These are phyloP conservation scores for Madurella mycetomatis DNA, from an alignment of 2,329 filamentous ascomycete species.

Conservation along the genomic window DNA sequence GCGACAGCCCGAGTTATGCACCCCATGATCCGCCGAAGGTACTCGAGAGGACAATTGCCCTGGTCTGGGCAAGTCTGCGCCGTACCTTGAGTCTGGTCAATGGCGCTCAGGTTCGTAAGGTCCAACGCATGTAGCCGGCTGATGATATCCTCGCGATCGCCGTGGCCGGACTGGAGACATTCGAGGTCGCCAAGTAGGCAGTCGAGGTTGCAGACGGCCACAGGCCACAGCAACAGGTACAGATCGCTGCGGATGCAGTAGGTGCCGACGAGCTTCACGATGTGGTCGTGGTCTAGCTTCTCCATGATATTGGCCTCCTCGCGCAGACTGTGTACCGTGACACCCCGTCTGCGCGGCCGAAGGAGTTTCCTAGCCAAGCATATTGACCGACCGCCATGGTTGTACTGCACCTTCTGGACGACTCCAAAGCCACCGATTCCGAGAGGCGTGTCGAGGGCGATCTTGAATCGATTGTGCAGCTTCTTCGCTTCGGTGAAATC, in stretches of 20 bases:
- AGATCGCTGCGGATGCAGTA: slow-evolving; percentile 40
- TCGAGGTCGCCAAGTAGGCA: slow-evolving; percentile 42
- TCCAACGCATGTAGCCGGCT: slow-evolving; percentile 37
- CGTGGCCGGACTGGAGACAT: slow-evolving; percentile 34
- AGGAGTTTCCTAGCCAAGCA: slow-evolving; percentile 44
- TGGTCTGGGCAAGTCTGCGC: slow-evolving; percentile 17
- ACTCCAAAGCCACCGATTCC: slow-evolving; percentile 41
- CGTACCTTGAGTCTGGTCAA: slow-evolving; percentile 25
- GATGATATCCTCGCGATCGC: slow-evolving; percentile 39
- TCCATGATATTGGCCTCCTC: slow-evolving; percentile 46
- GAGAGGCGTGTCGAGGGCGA: slow-evolving; percentile 31
- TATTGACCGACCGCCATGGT: slow-evolving; percentile 34
- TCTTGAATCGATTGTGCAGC: slow-evolving; percentile 28
- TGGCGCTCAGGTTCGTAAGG: slow-evolving; percentile 34
- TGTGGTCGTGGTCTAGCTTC: slow-evolving; percentile 43
- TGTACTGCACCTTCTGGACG: slow-evolving; percentile 40
- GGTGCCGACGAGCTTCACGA: slow-evolving; percentile 44
- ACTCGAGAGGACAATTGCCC: slow-evolving; percentile 36
- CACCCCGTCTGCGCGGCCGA: slow-evolving; percentile 30
- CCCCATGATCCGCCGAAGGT: slow-evolving; percentile 40
- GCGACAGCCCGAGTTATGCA: slow-evolving; percentile 42
- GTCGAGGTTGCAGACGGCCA: slow-evolving; percentile 43
- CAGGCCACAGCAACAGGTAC: slow-evolving; percentile 45
- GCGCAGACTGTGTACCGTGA: slow-evolving; percentile 39
- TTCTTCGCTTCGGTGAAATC: slow-evolving; percentile 29